phyloP scores from a whole-genome alignment of 768 basidiomycete genomes.

The Kwoniella mangroviensis region DNA sequence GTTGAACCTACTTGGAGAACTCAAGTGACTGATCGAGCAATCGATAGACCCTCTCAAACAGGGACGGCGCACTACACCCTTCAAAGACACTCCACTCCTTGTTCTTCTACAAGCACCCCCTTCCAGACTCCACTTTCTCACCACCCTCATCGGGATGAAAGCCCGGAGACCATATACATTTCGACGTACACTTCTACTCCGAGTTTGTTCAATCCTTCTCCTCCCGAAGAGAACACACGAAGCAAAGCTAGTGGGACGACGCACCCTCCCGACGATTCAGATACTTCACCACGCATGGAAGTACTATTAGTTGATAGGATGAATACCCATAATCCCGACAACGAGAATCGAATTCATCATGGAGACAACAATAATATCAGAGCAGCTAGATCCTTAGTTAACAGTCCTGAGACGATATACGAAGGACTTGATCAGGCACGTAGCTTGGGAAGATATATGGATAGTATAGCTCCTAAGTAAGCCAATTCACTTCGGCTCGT shows the following conservation, averaged over 20 bases:
- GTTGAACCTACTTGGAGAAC: no score
- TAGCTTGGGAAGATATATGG: not conserved
- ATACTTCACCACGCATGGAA: not conserved
- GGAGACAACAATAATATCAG: no score
- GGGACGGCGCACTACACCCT: not conserved
- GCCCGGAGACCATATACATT: not conserved
- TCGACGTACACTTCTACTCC: not conserved
- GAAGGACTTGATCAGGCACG: no score
- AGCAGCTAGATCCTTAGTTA: no score
- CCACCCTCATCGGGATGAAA: not conserved
- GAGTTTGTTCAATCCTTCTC: not conserved
- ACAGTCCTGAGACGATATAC: no score
- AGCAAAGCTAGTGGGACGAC: not conserved
- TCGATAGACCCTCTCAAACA: no score
- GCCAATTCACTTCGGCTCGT: not conserved
- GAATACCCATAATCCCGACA: no score
- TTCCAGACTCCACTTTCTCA: not conserved
- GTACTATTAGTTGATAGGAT: no score
- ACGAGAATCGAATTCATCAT: no score
- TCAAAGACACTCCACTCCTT: not conserved
- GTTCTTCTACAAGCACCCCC: not conserved
- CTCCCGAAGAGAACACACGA: not conserved
- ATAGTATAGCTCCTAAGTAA: constrained; percentile 13
- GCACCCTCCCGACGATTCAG: not conserved
- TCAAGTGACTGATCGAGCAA: no score